A percentile compares a stretch with the other conserved stretches of the same genome.
Conservation (phyloP, 768 basidiomycete genomes). For the Auriculariales sp. region DNA sequence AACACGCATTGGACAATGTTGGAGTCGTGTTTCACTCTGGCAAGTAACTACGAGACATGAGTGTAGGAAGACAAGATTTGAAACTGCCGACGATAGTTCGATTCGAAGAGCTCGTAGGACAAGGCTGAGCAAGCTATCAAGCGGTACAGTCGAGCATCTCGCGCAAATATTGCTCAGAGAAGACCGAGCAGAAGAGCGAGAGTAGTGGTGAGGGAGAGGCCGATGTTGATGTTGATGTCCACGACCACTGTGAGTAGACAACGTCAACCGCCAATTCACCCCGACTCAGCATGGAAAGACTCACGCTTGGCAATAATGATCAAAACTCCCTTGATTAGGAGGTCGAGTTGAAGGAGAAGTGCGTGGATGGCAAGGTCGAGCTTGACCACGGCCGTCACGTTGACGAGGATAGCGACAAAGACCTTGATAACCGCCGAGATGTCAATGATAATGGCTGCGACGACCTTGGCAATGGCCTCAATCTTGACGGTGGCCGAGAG, state of each 20-base stretch:
- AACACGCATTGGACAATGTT: no score
- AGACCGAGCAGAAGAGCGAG: background rate
- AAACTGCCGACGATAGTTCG: no score
- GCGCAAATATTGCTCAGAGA: no score
- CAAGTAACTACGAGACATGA: no score
- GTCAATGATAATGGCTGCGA: background rate
- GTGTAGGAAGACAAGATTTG: no score
- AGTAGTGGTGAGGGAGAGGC: background rate
- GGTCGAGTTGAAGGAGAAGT: background rate
- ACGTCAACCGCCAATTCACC: background rate
- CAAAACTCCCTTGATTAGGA: background rate
- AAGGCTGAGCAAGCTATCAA: no score
- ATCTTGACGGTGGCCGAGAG: background rate
- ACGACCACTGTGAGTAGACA: background rate
- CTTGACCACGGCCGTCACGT: background rate
- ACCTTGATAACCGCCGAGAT: background rate
- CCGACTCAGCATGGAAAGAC: background rate
- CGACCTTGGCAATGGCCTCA: background rate
- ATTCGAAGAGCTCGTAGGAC: no score
- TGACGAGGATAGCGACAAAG: background rate
- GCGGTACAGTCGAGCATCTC: no score
- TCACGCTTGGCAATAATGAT: background rate
- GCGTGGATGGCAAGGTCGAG: background rate
- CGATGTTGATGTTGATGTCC: background rate
- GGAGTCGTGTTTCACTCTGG: no score